phyloP scores from a whole-genome alignment of 805 yeast species.

The Candida insectorum region DNA sequence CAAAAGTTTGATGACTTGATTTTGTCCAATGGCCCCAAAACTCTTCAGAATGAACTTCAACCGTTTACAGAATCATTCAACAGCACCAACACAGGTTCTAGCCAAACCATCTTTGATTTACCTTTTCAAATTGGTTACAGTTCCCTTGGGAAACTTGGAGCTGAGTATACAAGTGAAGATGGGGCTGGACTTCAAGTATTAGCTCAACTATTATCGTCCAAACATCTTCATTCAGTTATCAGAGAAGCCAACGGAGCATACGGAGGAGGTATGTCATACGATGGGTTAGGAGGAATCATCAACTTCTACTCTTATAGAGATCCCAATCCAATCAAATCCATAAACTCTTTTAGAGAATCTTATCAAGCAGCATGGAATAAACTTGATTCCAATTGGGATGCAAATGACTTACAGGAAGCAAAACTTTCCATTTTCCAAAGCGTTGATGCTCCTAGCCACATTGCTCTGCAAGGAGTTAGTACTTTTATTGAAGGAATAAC shows the following conservation, averaged over 20 bases:
- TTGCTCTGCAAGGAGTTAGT: slow-evolving; percentile 71
- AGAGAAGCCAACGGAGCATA: slow-evolving; percentile 98
- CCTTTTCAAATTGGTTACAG: slow-evolving; percentile 90
- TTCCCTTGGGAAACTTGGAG: slow-evolving; percentile 64
- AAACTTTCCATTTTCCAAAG: slow-evolving; percentile 88
- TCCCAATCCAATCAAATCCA: slow-evolving; percentile 76
- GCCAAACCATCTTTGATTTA: slow-evolving; percentile 53
- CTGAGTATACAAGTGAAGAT: slow-evolving; percentile 63
- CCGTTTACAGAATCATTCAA: slow-evolving; percentile 15
- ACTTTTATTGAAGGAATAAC: slow-evolving; percentile 67
- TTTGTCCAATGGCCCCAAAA: slow-evolving; percentile 1
- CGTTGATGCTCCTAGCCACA: slow-evolving; percentile 84
- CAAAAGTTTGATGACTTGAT: slow-evolving; percentile 27
- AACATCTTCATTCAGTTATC: slow-evolving; percentile 80
- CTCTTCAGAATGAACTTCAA: slow-evolving; percentile 13
- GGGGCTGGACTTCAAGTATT: slow-evolving; percentile 84
- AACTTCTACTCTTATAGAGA: slow-evolving; percentile 90
- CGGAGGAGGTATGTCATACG: slow-evolving; percentile 90
- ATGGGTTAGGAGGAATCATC: slow-evolving; percentile 76
- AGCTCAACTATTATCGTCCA: slow-evolving; percentile 76
- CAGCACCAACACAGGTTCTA: slow-evolving; percentile 9
- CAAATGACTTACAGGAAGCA: slow-evolving; percentile 78
- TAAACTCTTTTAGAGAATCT: slow-evolving; percentile 53
- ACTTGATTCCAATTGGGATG: slow-evolving; percentile 48
- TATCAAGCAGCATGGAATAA: slow-evolving; percentile 43